Base-by-base conservation (phyloP, 768 basidiomycete genomes). In the Podaxis sp. region DNA sequence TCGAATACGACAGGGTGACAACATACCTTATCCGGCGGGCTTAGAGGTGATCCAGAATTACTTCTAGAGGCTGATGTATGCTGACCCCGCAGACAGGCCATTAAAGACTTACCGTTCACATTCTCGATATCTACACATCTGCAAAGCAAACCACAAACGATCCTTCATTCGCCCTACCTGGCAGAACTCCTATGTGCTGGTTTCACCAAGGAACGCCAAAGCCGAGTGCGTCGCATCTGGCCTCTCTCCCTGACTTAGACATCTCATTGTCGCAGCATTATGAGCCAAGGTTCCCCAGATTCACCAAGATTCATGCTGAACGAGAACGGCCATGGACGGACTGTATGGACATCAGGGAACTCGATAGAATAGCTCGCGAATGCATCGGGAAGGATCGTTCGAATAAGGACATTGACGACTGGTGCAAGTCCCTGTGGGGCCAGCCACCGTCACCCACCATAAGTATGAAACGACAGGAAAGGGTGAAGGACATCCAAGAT, bases 121-220 rank as follows among this genome's bases (percentile, higher is more conserved):
- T 84, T 85, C 67, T 75, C 75, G 0, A 59, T 91, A 17, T 80
- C 80, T 19, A 68, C 70, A 3, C 79, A 80, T 0, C 75, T 90
- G 17, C 61, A 68, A 4, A 76, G 77, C 7, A 75, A 74, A 2
- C 94, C 94, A 4, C 70, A 75, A 0, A 72, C 85, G 2, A 70
- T 94, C 62, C 75, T 96, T 25, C 72, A 75, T 11, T 74, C 75
- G 29, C 93, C 93, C 1, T 67, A 93, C 15, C 77, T 91, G 4
- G 86, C 80, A 2, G 93, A 94, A 67, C 68, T 96, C 3, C 86
- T 84, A 63, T 93, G 94, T 12, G 94, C 90, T 3, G 90, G 93
- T 1, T 96, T 94, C 68, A 89, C 88, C 33, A 91, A 90, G 70
- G 74, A 86, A n/a, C 75, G 78, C 0, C 66, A 75, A 25, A 83